A percentile compares a stretch with the other conserved stretches of the same genome.
Evolutionary conservation across 495 filamentous ascomycete species (phyloP).

Genomic region (Xylaria longipes): DNA sequence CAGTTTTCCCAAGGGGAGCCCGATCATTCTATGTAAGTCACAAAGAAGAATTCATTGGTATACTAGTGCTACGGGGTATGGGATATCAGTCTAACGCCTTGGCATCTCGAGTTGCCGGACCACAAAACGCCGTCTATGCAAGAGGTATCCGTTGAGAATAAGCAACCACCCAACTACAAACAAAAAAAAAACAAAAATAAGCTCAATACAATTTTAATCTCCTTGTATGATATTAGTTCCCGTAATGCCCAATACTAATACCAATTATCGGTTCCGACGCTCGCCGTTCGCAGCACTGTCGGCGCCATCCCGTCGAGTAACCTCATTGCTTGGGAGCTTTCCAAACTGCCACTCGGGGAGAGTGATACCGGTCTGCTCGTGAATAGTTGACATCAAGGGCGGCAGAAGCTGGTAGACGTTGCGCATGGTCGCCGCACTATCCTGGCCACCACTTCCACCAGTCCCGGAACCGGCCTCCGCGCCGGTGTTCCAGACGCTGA

Average conservation of each 20-base stretch:
- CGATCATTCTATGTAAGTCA: not conserved
- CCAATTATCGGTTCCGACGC: not conserved
- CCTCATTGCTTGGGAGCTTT: conserved; percentile 42
- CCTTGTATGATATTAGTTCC: not conserved
- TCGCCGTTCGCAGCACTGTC: not conserved
- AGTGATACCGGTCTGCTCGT: conserved; percentile 81
- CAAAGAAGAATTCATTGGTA: conserved; percentile 17
- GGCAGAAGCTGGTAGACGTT: conserved; percentile 76
- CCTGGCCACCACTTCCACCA: conserved; percentile 36
- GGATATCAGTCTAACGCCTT: conserved; percentile 19
- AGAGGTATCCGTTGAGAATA: not conserved
- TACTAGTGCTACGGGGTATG: conserved; percentile 15
- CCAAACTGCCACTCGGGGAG: conserved; percentile 76
- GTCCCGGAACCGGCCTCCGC: conserved; percentile 46
- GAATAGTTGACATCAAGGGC: conserved; percentile 78
- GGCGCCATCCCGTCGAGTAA: not conserved
- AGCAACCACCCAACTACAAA: not conserved
- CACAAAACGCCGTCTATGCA: conserved; percentile 18
- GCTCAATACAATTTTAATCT: not conserved
- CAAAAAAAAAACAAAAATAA: not conserved
- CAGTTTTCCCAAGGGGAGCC: not conserved
- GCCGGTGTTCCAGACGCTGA: conserved; percentile 86
- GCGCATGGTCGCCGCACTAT: conserved; percentile 48
- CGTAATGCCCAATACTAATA: not conserved
- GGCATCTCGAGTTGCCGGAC: conserved; percentile 1